Percentiles rank a stretch among this genome's conserved stretches.
Evolutionary conservation across 2,329 filamentous ascomycete genomes (phyloP).

Genomic region (Fusarium mangiferae): DNA sequence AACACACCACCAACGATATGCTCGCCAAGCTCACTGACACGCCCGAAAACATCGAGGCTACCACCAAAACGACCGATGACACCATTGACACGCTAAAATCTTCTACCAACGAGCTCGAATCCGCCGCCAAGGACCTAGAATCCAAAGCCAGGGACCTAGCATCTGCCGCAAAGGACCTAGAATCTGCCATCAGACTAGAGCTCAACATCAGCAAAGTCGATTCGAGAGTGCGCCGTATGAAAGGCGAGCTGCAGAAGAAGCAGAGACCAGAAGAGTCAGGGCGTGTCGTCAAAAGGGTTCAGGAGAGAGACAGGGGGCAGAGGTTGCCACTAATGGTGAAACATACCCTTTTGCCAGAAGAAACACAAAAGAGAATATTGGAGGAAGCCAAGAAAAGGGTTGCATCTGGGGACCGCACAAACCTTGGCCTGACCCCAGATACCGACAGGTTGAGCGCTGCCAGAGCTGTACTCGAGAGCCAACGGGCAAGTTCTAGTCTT

Average conservation of each 20-base stretch:
- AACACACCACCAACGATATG: background rate
- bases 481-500: background rate
- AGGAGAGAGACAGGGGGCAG: background rate
- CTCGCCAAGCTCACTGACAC: background rate
- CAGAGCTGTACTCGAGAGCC: no score
- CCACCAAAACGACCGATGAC: fast-evolving
- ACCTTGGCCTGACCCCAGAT: background rate
- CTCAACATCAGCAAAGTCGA: background rate
- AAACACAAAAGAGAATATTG: background rate
- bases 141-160: background rate
- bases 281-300: background rate
- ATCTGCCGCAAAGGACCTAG: no score
- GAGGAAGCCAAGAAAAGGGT: background rate
- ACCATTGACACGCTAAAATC: background rate
- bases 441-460: no score
- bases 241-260: background rate
- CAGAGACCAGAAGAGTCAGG: background rate
- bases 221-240: background rate
- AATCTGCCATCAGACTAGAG: background rate
- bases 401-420: background rate
- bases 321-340: fast-evolving
- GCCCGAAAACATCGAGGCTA: fast-evolving
- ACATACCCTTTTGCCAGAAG: background rate
- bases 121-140: background rate
- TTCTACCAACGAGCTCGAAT: background rate